Conservation (phyloP, 805 yeast species). For the Pichia ethanolica region DNA sequence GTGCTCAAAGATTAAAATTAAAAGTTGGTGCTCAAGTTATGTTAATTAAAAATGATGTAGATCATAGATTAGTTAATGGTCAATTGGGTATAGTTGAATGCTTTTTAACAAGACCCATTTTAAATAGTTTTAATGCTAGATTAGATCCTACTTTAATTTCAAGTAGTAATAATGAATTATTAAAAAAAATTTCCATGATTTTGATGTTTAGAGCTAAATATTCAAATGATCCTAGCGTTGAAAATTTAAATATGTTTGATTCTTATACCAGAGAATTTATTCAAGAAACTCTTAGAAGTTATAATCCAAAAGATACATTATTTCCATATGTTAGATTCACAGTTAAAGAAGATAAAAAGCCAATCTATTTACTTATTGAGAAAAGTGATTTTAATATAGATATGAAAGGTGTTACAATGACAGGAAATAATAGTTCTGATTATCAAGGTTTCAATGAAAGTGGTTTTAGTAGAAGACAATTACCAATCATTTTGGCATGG, state of each 20-base stretch:
- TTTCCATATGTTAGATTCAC: conserved; percentile 44
- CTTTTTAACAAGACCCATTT: conserved; percentile 33
- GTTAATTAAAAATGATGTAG: conserved; percentile 69
- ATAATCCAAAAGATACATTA: conserved; percentile 17
- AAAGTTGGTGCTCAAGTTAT: conserved; percentile 91
- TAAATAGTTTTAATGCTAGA: conserved; percentile 14
- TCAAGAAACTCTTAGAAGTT: conserved; percentile 17
- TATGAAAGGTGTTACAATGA: no score
- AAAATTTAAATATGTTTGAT: conserved; percentile 7
- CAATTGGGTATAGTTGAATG: conserved; percentile 71
- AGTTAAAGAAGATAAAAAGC: conserved; percentile 20
- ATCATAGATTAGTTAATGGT: conserved; percentile 79
- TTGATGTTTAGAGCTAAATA: background rate
- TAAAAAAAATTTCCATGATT: conserved; percentile 7
- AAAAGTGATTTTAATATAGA: conserved; percentile 32
- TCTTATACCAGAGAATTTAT: conserved; percentile 6
- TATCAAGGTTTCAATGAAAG: conserved; percentile 4
- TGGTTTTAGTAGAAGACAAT: conserved; percentile 40
- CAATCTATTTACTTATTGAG: conserved; percentile 25
- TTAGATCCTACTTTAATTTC: conserved; percentile 6
- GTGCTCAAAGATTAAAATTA: conserved; percentile 52
- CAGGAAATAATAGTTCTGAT: no score
- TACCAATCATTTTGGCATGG: conserved; percentile 73
- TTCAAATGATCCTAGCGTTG: background rate
- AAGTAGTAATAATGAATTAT: conserved; percentile 4